A percentile compares a stretch with the other conserved stretches of the same genome.
phyloP scores from a whole-genome alignment of 331 rosid genomes.

The Telfairia occidentalis region DNA sequence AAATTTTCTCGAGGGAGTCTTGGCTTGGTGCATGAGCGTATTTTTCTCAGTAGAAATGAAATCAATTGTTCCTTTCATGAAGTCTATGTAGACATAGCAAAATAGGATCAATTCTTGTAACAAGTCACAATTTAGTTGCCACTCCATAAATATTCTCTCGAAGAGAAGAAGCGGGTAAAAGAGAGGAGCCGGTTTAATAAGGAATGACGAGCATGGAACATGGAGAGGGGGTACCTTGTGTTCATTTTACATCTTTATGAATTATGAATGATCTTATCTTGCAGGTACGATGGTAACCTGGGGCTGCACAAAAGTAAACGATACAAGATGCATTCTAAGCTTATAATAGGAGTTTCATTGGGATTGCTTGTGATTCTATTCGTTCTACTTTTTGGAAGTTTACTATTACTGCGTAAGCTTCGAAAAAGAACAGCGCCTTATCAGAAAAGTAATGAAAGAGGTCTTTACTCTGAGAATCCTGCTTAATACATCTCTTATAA shows the following conservation, averaged over 20 bases:
- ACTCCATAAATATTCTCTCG: not conserved
- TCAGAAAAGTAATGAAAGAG: slow-evolving; percentile 34
- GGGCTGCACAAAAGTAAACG: slow-evolving; percentile 31
- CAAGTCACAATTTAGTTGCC: not conserved
- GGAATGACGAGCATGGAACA: not conserved
- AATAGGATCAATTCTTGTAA: not conserved
- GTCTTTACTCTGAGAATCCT: slow-evolving; percentile 22
- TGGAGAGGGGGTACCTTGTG: not conserved
- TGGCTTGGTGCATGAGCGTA: not conserved
- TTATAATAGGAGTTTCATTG: slow-evolving; percentile 51
- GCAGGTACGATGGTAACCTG: slow-evolving; percentile 57
- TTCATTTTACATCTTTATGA: not conserved
- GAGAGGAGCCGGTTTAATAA: not conserved
- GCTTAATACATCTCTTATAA: not conserved
- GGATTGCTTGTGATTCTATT: slow-evolving; percentile 45
- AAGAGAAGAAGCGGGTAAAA: no score
- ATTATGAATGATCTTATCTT: slow-evolving; percentile 19
- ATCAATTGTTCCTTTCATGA: not conserved
- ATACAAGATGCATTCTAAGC: slow-evolving; percentile 40
- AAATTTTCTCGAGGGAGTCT: not conserved
- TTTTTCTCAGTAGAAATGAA: not conserved
- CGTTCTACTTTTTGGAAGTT: slow-evolving; percentile 46
- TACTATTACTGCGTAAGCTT: slow-evolving; percentile 29
- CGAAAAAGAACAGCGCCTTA: slow-evolving; percentile 32
- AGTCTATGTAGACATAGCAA: not conserved